phyloP scores from a whole-genome alignment of 2,329 filamentous ascomycete genomes.

The Pochonia chlamydosporia region DNA sequence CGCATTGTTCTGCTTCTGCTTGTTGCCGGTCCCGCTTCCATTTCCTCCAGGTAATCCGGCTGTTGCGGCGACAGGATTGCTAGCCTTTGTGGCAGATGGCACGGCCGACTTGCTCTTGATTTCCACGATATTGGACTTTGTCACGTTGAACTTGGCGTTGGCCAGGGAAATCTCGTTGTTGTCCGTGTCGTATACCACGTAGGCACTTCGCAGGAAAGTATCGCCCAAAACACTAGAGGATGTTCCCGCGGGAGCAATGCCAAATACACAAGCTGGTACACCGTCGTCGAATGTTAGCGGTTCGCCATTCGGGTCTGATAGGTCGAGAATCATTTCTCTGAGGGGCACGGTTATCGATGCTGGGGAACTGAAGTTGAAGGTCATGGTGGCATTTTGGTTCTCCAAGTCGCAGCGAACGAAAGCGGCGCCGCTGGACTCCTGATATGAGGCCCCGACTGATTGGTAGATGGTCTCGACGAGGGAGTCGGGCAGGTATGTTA shows the following conservation, averaged over 20 bases:
- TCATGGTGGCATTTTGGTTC: constrained; percentile 32
- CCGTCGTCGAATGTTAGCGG: constrained; percentile 49
- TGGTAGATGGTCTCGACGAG: constrained; percentile 50
- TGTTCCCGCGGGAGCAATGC: constrained; percentile 52
- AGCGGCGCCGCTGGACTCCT: constrained; percentile 45
- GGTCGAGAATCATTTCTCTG: constrained; percentile 53
- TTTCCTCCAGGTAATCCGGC: constrained; percentile 27
- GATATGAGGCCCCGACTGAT: constrained; percentile 53
- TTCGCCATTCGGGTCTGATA: constrained; percentile 39
- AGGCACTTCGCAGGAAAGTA: constrained; percentile 69
- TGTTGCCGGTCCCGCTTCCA: background rate
- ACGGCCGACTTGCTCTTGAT: constrained; percentile 46
- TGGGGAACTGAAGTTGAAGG: constrained; percentile 47
- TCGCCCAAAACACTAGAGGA: constrained; percentile 63
- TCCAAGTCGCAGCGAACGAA: constrained; percentile 56
- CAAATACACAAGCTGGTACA: constrained; percentile 57
- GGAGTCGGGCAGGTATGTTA: constrained; percentile 59
- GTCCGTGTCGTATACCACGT: constrained; percentile 68
- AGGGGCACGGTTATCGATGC: constrained; percentile 48
- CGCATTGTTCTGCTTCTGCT: constrained; percentile 6
- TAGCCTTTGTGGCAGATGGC: constrained; percentile 47
- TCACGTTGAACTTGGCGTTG: constrained; percentile 56
- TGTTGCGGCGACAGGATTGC: constrained; percentile 43
- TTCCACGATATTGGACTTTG: constrained; percentile 42
- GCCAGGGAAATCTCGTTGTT: constrained; percentile 69